Evolutionary conservation across 1,284 basidiomycete species (phyloP).

Genomic region (Nidula niveotomentosa): DNA sequence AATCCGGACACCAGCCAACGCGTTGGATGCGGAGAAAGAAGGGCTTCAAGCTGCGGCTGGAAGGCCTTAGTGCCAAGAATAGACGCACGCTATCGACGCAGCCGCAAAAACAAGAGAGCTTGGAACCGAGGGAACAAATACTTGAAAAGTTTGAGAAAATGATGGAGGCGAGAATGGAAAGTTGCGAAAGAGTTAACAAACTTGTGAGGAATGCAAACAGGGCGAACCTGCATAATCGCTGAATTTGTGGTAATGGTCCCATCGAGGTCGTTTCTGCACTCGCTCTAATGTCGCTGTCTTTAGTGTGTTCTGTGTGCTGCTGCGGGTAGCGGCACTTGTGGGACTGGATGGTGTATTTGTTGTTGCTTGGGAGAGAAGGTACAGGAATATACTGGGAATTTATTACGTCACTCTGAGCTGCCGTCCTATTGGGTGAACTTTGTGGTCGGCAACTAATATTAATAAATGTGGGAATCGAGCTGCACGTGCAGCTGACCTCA

Average conservation of each 20-base stretch:
- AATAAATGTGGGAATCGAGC: too few species aligned
- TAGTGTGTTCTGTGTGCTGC: too few species aligned
- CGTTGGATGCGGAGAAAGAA: slow-evolving; percentile 42
- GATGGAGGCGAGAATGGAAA: slow-evolving; percentile 73
- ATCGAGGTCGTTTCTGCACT: too few species aligned
- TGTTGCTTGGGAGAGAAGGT: too few species aligned
- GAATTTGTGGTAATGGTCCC: slow-evolving; percentile 1
- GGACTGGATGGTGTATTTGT: too few species aligned
- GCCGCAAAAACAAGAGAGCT: slow-evolving; percentile 5
- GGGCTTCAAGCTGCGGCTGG: slow-evolving; percentile 32
- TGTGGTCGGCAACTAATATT: too few species aligned
- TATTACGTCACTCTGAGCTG: too few species aligned
- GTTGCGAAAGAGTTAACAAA: slow-evolving; percentile 61
- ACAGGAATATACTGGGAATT: too few species aligned
- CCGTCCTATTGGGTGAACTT: too few species aligned
- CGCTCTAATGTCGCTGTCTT: too few species aligned
- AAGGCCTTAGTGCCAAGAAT: slow-evolving; percentile 17
- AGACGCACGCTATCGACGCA: slow-evolving; percentile 12
- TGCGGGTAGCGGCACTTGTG: too few species aligned
- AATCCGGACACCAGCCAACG: slow-evolving; percentile 22
- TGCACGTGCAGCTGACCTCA: too few species aligned
- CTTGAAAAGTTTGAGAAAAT: slow-evolving; percentile 69
- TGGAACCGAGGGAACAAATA: slow-evolving; percentile 41
- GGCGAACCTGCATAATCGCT: slow-evolving; percentile 21
- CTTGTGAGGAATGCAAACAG: slow-evolving; percentile 55